Conservation (phyloP, 2,329 filamentous ascomycete genomes). For the Phoma sp. region DNA sequence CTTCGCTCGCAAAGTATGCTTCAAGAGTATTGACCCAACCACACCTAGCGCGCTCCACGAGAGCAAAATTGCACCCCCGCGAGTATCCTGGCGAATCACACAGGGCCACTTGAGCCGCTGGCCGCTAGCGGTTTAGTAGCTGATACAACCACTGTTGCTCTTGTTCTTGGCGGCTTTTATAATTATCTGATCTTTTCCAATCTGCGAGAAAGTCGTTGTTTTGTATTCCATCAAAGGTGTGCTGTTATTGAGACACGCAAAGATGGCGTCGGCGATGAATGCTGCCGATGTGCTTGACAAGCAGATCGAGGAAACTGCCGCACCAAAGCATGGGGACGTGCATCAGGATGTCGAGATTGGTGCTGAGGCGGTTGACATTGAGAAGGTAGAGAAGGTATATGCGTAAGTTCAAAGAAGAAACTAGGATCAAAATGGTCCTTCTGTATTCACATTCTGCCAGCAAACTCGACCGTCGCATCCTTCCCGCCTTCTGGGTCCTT, state of each 20-base stretch:
- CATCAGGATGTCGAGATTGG: constrained; percentile 44
- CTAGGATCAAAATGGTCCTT: not conserved
- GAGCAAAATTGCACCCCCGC: constrained; percentile 1
- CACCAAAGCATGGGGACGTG: constrained; percentile 32
- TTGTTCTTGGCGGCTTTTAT: constrained; percentile 9
- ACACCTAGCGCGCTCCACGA: constrained; percentile 3
- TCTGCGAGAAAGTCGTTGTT: not conserved
- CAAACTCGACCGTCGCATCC: constrained; percentile 64
- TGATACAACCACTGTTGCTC: constrained; percentile 17
- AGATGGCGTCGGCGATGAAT: constrained; percentile 31
- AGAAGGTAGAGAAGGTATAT: constrained; percentile 47
- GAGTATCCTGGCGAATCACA: constrained; percentile 21
- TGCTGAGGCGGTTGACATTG: constrained; percentile 41
- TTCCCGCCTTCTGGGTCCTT: constrained; percentile 82
- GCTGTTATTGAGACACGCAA: not conserved
- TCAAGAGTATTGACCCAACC: constrained; percentile 8
- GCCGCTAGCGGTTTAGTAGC: constrained; percentile 30
- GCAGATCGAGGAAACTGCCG: constrained; percentile 21
- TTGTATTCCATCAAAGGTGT: not conserved
- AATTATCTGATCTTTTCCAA: constrained; percentile 14
- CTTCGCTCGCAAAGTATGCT: constrained; percentile 1
- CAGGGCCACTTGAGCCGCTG: constrained; percentile 1
- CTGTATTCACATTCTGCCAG: constrained; percentile 37
- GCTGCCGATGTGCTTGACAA: constrained; percentile 24
- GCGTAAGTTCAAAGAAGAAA: constrained; percentile 30